A percentile compares a stretch with the other conserved stretches of the same genome.
These are phyloP conservation scores for Aspergillus unguis DNA, from an alignment of 2,329 filamentous ascomycete species.

Conservation along the genomic window DNA sequence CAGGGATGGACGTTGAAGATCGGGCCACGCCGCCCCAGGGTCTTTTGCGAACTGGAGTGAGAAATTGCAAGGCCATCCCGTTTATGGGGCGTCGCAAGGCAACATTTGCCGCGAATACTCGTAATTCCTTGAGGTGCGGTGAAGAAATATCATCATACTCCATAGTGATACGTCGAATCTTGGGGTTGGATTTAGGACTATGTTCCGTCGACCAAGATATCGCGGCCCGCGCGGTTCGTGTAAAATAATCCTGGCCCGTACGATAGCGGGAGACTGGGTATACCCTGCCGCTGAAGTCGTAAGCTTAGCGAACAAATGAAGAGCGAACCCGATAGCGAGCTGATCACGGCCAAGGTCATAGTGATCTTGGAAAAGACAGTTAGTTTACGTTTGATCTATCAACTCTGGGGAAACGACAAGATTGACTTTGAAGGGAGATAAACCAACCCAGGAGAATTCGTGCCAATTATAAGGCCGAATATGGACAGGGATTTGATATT, in stretches of 20 bases:
- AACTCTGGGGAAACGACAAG: conserved; percentile 8
- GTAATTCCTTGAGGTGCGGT: neutral
- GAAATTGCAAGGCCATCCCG: no score
- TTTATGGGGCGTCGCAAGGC: no score
- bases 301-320: neutral
- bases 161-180: conserved; percentile 7
- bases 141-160: neutral
- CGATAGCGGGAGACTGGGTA: neutral
- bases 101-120: no score
- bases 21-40: no score
- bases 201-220: neutral
- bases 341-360: no score
- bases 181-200: neutral
- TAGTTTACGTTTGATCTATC: neutral
- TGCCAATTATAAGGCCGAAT: conserved; percentile 6
- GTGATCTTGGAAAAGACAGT: no score
- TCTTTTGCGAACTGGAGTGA: neutral
- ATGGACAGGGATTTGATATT: neutral
- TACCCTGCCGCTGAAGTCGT: neutral
- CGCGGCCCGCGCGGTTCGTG: conserved; percentile 9
- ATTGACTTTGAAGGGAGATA: neutral
- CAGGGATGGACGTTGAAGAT: neutral
- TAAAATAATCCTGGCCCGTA: neutral
- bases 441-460: neutral
- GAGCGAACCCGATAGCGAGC: no score